Percentiles rank a stretch among this genome's conserved stretches.
Conservation (phyloP, 2,329 filamentous ascomycete genomes). For the Calonectria hawksworthii region DNA sequence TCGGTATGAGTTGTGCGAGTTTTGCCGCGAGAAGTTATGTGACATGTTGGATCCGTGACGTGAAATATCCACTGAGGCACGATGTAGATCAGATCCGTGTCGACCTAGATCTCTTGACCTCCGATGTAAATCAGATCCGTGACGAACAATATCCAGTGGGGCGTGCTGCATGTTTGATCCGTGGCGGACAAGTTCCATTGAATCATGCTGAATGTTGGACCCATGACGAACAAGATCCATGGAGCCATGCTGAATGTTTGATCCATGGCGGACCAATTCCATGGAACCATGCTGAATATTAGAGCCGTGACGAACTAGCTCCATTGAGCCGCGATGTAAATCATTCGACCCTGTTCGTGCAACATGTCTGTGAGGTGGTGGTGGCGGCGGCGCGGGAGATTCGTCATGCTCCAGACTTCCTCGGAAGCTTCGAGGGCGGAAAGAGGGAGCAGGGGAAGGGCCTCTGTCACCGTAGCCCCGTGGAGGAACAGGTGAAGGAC, state of each 20-base stretch:
- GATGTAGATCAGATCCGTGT: slow-evolving; percentile 53
- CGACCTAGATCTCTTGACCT: slow-evolving; percentile 49
- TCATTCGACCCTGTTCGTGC: slow-evolving; percentile 53
- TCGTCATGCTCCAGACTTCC: slow-evolving; percentile 57
- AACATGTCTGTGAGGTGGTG: slow-evolving; percentile 84
- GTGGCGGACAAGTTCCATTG: slow-evolving; percentile 50
- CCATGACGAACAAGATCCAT: slow-evolving; percentile 52
- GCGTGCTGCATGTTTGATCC: slow-evolving; percentile 43
- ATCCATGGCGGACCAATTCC: slow-evolving; percentile 53
- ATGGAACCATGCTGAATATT: slow-evolving; percentile 49
- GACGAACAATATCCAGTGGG: slow-evolving; percentile 48
- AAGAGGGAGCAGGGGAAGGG: slow-evolving; percentile 55
- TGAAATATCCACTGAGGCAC: slow-evolving; percentile 46
- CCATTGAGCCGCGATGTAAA: slow-evolving; percentile 51
- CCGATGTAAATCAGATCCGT: slow-evolving; percentile 53
- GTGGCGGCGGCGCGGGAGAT: slow-evolving; percentile 84
- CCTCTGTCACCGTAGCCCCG: slow-evolving; percentile 43
- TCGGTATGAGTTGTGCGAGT: slow-evolving; percentile 56
- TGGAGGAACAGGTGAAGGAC: slow-evolving; percentile 50
- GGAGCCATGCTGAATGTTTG: slow-evolving; percentile 35
- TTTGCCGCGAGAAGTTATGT: slow-evolving; percentile 53
- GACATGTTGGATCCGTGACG: slow-evolving; percentile 55
- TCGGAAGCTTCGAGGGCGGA: slow-evolving; percentile 42
- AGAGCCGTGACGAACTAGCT: slow-evolving; percentile 53
- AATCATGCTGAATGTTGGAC: slow-evolving; percentile 51